Base-by-base conservation (phyloP, 192 early-diverging fungal species). In the Spinellus fusiger region DNA sequence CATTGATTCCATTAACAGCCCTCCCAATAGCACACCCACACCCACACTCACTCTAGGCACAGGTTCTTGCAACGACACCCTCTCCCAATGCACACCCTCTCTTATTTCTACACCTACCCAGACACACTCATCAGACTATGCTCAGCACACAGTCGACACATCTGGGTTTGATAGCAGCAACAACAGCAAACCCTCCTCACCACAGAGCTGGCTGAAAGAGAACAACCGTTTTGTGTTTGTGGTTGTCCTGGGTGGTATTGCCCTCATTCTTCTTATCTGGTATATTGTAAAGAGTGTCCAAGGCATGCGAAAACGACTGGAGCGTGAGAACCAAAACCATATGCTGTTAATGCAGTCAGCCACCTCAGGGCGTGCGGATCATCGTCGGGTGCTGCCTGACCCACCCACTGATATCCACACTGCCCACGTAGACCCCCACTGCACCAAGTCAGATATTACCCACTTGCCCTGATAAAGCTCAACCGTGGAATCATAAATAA, bases 171-270 rank as follows among this genome's bases (percentile, higher is more conserved):
- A 44, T 44, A n/a, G 18, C 18, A 18, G 40, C 13, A 44, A 44
- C 18, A 6, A 12, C 18, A 18, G 40, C 13, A 12, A 12, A 12
- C 18, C 40, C 10, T 2, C 13, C 15, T 44, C 40, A n/a, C 15
- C 13, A 6, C 15, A 61, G 32, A 71, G 58, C 47, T 71, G 69
- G 69, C 63, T 71, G 5, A 50, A 50, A 48, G 46, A 71, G 18
- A 47, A 71, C 38, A 64, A 65, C 32, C 57, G 69, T 38, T 71
- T 60, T 60, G 63, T 71, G 44, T 71, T 71, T 61, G 38, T 71
- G 7, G 44, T 71, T 23, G 54, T 71, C n/a, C 51, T 71, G 23
- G 69, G 69, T 4, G 16, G 60, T 12, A n/a, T 71, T 1, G 12
- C 65, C 12, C 1, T 48, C 4, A 58, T 47, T 23, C 13, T 65